A percentile compares a stretch with the other conserved stretches of the same genome.
phyloP scores from a whole-genome alignment of 2,329 filamentous ascomycete species.

The Aureobasidium melanogenum region DNA sequence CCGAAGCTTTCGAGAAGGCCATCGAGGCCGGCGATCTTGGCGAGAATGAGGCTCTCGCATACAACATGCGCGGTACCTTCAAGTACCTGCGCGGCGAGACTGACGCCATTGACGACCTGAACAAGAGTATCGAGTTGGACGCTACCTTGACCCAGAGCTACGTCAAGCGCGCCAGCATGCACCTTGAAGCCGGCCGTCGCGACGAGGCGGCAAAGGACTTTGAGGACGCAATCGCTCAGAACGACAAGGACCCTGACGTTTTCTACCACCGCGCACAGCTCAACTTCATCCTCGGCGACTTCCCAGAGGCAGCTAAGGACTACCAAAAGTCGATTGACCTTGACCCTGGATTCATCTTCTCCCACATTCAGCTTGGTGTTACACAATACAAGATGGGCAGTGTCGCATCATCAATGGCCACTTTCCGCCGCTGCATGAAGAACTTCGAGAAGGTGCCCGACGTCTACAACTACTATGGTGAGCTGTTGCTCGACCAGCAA shows the following conservation, averaged over 20 bases:
- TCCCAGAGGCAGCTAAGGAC: constrained; percentile 88
- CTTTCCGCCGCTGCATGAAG: constrained; percentile 95
- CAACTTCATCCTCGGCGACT: constrained; percentile 94
- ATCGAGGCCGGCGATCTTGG: constrained; percentile 72
- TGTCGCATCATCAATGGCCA: constrained; percentile 95
- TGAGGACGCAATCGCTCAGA: constrained; percentile 72
- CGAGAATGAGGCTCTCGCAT: constrained; percentile 78
- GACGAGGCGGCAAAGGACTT: constrained; percentile 86
- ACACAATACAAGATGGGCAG: constrained; percentile 99
- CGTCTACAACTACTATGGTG: constrained; percentile 99
- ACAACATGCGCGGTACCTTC: constrained; percentile 96
- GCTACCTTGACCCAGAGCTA: constrained; percentile 88
- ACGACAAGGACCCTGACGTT: constrained; percentile 86
- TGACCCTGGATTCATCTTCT: constrained; percentile 95
- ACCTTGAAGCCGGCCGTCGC: constrained; percentile 80
- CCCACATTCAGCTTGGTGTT: constrained; percentile 96
- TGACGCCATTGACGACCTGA: constrained; percentile 73
- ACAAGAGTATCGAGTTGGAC: constrained; percentile 87
- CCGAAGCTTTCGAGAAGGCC: constrained; percentile 77
- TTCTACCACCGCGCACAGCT: constrained; percentile 98
- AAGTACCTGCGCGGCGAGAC: constrained; percentile 82
- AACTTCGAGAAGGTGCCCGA: constrained; percentile 95
- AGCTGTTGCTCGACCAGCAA: constrained; percentile 90
- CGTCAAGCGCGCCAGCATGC: constrained; percentile 98
- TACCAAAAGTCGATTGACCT: constrained; percentile 99